Base-by-base conservation (phyloP, 1,284 basidiomycete genomes). In the Tausonia pullulans region DNA sequence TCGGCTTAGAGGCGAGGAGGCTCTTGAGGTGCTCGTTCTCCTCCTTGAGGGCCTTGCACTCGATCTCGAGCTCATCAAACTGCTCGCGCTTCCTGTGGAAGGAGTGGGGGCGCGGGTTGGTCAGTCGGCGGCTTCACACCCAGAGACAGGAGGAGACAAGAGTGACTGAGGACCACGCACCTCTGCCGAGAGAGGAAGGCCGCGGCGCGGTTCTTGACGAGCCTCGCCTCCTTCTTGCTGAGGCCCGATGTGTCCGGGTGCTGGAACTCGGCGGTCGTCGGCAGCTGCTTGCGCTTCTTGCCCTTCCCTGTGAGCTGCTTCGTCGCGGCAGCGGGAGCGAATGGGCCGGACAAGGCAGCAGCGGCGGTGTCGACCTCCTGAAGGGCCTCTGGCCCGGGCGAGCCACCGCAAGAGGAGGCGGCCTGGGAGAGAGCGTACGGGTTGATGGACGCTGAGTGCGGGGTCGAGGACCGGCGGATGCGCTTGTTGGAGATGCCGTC, bases 141-240 rank as follows among this genome's bases (percentile, higher is more conserved):
- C 27, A 27, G 27, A 27, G 27, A 27, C 27, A 27, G 27, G 27
- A 27, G 27, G 27, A 27, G 27, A 27, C 27, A 45, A 59, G 14
- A 13, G 46, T 7, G 14, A 50, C 11, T 10, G 16, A 48, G 2
- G 41, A 45, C 10, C 4, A 58, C 46, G 13, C 43, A 64, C 71
- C 90, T 82, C 76, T 93, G 90, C 72, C 90, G 81, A 74, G 85
- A 87, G 71, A 93, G 84, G 79, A 93, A 93, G 63, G 90, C 90
- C 8, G 90, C 90, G 11, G 90, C 90, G 63, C 90, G 83, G 78
- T 93, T 93, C 81, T 93, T 93, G 67, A 93, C 88, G 13, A 93
- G 82, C 63, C 90, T 84, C 61, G 90, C 90, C 77, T 93, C 90
- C 65, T 89, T 86, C 77, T 93, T 93, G 79, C 82, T 86, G 66